phyloP scores from a whole-genome alignment of 768 basidiomycete genomes.

The Coprinopsis sp. region DNA sequence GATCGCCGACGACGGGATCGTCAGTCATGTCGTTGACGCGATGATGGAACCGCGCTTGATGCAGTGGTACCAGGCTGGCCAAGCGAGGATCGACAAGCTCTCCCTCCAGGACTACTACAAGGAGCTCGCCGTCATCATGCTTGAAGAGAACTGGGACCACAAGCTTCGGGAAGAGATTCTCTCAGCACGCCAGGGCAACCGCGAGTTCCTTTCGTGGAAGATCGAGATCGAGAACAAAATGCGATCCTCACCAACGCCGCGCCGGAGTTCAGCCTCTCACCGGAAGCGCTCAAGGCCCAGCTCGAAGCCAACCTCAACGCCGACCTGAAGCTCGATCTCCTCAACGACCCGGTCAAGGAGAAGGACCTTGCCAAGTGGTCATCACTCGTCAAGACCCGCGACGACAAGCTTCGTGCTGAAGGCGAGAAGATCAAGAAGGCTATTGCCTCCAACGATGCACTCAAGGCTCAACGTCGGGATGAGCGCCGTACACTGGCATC shows the following conservation, averaged over 20 bases:
- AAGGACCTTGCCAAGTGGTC: no score
- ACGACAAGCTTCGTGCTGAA: no score
- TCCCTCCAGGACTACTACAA: conserved; percentile 11
- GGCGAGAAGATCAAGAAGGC: no score
- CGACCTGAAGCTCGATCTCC: conserved; percentile 5
- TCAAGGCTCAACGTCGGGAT: no score
- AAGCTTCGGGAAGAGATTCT: conserved; percentile 6
- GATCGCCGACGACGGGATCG: conserved; percentile 9
- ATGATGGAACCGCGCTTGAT: conserved; percentile 15
- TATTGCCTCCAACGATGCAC: no score
- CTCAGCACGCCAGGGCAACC: conserved; percentile 6
- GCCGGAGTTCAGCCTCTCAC: conserved; percentile 7
- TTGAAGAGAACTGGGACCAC: conserved; percentile 8
- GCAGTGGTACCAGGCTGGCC: conserved; percentile 14
- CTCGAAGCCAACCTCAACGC: conserved; percentile 15
- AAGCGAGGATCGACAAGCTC: conserved; percentile 13
- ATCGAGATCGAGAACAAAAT: conserved; percentile 18
- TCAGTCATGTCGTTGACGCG: conserved; percentile 13
- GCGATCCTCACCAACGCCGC: conserved; percentile 12
- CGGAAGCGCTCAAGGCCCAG: conserved; percentile 4
- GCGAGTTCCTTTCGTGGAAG: conserved; percentile 15
- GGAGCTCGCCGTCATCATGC: conserved; percentile 11
- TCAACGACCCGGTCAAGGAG: neutral
- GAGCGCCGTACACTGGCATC: no score
- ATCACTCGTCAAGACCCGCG: no score